Evolutionary conservation across 2,329 filamentous ascomycete species (phyloP), one percentile per base, ranked within the genome.

Genomic region (Camptophora hylomeconis): DNA sequence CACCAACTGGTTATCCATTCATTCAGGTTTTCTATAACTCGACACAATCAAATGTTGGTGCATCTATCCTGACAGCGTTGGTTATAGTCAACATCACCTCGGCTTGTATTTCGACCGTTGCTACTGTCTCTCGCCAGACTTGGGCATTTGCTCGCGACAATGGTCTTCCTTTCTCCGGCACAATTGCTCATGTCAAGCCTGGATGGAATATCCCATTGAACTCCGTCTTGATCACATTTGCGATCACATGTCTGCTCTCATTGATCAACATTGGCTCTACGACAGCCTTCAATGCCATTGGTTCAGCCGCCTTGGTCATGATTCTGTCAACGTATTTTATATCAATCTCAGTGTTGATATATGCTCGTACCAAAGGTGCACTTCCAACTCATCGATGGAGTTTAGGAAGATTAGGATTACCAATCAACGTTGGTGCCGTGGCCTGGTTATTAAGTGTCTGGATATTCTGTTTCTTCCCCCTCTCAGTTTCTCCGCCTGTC

Each of bases 201-300:
- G 27, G 36, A 11, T 39, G 36, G 36, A 51, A 60, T 28, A 54
- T 63, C 32, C 63, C 63, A 4, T 49, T 42, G 24, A 27, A 25
- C 4, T 28, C 39, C 20, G 35, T 42, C 7, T 16, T 28, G 47
- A 62, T 60, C 41, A 60, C 54, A 47, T 64, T 61, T 24, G 49
- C 53, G 23, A 60, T 54, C 7, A 58, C 39, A 31, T 62, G 53
- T 20, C 47, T 46, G 38, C 48, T 58, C 28, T 65, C 62, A 35
- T 29, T 21, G 20, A 41, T 41, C 29, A 36, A 22, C 29, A 30
- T 53, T 28, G 42, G 43, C 26, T 47, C 46, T n/a, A 50, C 46
- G 20, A 49, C 52, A 3, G 56, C 53, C 15, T 47, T 64, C 28
- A 50, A 53, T 28, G 52, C 54, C 8, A 54, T 59, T 23, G 46